Evolutionary conservation across 768 basidiomycete genomes (phyloP).

Genomic region (Steccherinum ochraceum): DNA sequence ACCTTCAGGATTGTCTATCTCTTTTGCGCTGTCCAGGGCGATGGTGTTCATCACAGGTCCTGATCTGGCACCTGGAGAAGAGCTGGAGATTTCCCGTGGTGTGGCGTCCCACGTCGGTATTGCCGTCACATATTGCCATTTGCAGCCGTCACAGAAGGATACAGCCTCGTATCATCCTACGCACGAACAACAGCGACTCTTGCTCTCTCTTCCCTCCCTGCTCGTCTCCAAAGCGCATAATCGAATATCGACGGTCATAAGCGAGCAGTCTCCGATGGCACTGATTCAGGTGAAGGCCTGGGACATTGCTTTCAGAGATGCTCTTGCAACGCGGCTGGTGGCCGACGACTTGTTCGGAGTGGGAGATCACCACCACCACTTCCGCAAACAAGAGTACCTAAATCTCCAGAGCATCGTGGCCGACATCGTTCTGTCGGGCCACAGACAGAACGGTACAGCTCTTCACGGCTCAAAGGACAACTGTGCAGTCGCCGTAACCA

Average conservation of each 20-base stretch:
- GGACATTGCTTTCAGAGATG: conserved; percentile 49
- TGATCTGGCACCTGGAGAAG: conserved; percentile 73
- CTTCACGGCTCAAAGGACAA: conserved; percentile 26
- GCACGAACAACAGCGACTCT: conserved; percentile 28
- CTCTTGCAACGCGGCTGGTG: conserved; percentile 60
- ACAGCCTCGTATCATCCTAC: neutral
- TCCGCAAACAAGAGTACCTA: conserved; percentile 37
- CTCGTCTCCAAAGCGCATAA: conserved; percentile 38
- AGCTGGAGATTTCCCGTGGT: conserved; percentile 61
- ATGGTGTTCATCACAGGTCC: conserved; percentile 68
- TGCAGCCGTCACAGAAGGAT: conserved; percentile 32
- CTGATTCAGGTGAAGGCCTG: conserved; percentile 39
- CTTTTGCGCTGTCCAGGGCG: conserved; percentile 54
- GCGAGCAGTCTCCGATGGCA: conserved; percentile 29
- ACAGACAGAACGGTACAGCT: conserved; percentile 9
- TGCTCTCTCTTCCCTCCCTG: conserved; percentile 51
- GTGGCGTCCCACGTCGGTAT: conserved; percentile 50
- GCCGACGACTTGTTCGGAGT: conserved; percentile 52
- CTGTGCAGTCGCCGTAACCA: conserved; percentile 39
- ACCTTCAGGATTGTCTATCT: conserved; percentile 49
- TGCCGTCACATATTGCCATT: conserved; percentile 49
- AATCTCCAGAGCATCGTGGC: conserved; percentile 28
- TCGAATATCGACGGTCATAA: conserved; percentile 26
- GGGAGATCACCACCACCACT: conserved; percentile 24
- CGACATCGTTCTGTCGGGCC: conserved; percentile 22